These are phyloP conservation scores for Cerrena zonata DNA, from an alignment of 1,284 basidiomycete species.

Conservation along the genomic window DNA sequence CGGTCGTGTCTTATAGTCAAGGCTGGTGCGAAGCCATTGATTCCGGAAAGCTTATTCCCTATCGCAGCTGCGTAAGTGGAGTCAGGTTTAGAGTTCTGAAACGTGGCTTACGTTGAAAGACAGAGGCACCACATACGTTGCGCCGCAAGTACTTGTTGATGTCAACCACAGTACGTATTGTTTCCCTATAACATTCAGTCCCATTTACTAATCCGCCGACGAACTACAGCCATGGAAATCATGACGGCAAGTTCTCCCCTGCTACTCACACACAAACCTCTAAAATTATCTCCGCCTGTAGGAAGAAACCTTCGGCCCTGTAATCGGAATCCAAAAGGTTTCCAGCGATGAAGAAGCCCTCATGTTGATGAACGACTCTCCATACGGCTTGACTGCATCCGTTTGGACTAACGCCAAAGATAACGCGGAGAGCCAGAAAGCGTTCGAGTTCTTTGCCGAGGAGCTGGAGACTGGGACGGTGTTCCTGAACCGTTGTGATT, in stretches of 20 bases:
- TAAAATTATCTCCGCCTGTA: no score
- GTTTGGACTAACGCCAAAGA: conserved; percentile 79
- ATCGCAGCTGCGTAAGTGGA: conserved; percentile 56
- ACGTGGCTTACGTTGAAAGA: neutral
- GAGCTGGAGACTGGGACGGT: conserved; percentile 86
- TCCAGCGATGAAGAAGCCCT: conserved; percentile 81
- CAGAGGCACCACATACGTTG: conserved; percentile 80
- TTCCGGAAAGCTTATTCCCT: conserved; percentile 69
- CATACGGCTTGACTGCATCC: conserved; percentile 88
- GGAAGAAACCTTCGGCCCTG: conserved; percentile 87
- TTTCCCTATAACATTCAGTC: conserved; percentile 5
- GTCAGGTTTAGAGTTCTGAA: neutral
- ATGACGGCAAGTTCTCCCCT: conserved; percentile 61
- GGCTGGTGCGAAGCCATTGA: conserved; percentile 71
- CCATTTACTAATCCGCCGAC: neutral
- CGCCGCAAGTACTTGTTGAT: conserved; percentile 82
- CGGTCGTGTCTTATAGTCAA: conserved; percentile 42
- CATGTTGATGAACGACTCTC: conserved; percentile 91
- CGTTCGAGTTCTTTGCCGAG: conserved; percentile 68
- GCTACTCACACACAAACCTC: neutral
- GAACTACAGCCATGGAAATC: conserved; percentile 74
- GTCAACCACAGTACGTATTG: conserved; percentile 75
- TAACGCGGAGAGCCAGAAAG: conserved; percentile 54
- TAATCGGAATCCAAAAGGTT: conserved; percentile 87
- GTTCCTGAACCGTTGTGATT: conserved; percentile 87